Base-by-base conservation (phyloP, 2,329 filamentous ascomycete genomes). In the Sporothrix curviconia region DNA sequence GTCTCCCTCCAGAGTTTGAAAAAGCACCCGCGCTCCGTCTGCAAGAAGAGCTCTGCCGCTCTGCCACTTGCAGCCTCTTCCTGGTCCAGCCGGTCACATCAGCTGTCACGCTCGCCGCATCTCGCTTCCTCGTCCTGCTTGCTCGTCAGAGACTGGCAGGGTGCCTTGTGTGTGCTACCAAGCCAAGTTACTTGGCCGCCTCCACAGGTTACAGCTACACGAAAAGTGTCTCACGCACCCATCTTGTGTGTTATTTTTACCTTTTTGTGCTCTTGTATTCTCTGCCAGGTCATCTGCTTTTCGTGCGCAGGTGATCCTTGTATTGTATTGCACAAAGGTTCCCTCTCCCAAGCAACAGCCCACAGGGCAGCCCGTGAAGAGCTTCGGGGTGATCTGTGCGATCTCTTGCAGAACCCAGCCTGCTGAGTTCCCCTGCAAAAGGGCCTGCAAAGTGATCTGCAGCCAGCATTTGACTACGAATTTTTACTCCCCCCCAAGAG, bases 81-180 rank as follows among this genome's bases (percentile, higher is more conserved):
- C 30, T 50, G 42, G 30, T 17, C 54, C 24, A n/a, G 17, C 54
- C 7, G 43, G 17, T 47, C 43, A 37, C 34, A 19, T 50, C 54
- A 59, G 54, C 58, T 59, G 58, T 56, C 58, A 59, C 37, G 15
- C 54, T 51, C 55, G 49, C 58, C 15, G 49, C 49, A 52, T 55
- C 56, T 60, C 56, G 56, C 50, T 55, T 57, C 55, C 17, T 55
- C 34, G 32, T 42, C 40, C 53, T 60, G 53, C 53, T 57, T 53
- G 52, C 49, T 55, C 36, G 25, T 52, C 36, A 44, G 53, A 47
- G 24, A 55, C 44, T 49, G 46, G 44, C 51, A 54, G 40, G 49
- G 58, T 56, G 54, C 54, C 56, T 52, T 51, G 58, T 59, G 53
- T 59, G 60, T 62, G 32, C 53, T 9, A 57, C 53, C 58, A 22